Evolutionary conservation across 768 basidiomycete genomes (phyloP).

Genomic region (Chalciporus chontae): DNA sequence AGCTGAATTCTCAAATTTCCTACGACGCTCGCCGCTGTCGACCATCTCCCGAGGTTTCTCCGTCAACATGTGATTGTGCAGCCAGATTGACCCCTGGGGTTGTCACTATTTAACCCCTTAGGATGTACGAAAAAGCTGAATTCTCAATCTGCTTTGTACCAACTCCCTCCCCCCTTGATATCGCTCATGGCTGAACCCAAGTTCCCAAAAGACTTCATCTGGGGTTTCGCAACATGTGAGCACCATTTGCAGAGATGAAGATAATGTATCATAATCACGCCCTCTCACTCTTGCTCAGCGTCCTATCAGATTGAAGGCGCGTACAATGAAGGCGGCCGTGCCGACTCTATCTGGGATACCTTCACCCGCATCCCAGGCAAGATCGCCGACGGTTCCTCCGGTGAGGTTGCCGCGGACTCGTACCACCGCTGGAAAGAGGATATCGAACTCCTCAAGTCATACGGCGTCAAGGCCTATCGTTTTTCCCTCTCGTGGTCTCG

Average conservation of each 20-base stretch:
- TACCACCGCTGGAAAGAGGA: constrained; percentile 71
- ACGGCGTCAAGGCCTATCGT: constrained; percentile 72
- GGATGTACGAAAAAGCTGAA: neutral
- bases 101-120: neutral
- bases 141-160: neutral
- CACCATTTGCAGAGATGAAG: neutral
- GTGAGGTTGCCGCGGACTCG: constrained; percentile 74
- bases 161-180: neutral
- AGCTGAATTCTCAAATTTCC: neutral
- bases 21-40: neutral
- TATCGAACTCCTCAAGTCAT: constrained; percentile 55
- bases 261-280: neutral
- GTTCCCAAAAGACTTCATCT: constrained; percentile 1
- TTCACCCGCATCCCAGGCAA: constrained; percentile 68
- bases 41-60: neutral
- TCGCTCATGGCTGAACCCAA: neutral
- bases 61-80: neutral
- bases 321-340: constrained; percentile 55
- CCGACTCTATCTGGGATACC: constrained; percentile 76
- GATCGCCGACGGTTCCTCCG: constrained; percentile 65
- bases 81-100: neutral
- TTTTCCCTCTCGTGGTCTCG: constrained; percentile 80
- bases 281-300: constrained; percentile 36
- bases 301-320: constrained; percentile 80
- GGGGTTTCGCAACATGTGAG: constrained; percentile 7